Conservation (phyloP, 1,284 basidiomycete genomes). For the Prillingera fragicola region DNA sequence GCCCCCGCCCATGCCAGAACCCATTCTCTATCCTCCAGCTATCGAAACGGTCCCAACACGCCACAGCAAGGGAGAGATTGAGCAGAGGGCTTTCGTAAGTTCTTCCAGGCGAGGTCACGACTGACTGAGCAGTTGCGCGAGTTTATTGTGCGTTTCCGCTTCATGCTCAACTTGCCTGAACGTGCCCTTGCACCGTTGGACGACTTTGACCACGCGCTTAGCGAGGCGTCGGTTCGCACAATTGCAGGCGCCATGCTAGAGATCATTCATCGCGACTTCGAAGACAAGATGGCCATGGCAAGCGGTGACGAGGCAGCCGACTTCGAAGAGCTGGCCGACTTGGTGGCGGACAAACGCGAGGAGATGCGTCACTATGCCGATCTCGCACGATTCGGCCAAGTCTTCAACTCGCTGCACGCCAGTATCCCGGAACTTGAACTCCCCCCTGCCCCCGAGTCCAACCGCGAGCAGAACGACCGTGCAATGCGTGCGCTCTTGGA, state of each 20-base stretch:
- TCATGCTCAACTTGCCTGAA: slow-evolving; percentile 30
- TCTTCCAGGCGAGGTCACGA: neutral
- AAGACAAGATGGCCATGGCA: slow-evolving; percentile 6
- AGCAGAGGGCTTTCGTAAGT: slow-evolving; percentile 36
- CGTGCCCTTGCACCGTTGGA: slow-evolving; percentile 33
- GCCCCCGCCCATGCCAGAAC: neutral
- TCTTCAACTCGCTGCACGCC: slow-evolving; percentile 23
- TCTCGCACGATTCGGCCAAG: slow-evolving; percentile 32
- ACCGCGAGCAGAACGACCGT: slow-evolving; percentile 17
- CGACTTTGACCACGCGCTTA: slow-evolving; percentile 41
- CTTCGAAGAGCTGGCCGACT: neutral
- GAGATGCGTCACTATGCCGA: slow-evolving; percentile 43
- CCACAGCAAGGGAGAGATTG: slow-evolving; percentile 26
- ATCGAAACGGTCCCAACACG: slow-evolving; percentile 31
- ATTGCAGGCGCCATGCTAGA: slow-evolving; percentile 36
- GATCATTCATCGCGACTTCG: slow-evolving; percentile 24
- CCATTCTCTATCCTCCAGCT: slow-evolving; percentile 22
- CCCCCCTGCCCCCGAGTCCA: slow-evolving; percentile 12
- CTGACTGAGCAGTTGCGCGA: slow-evolving; percentile 32
- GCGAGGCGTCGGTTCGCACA: slow-evolving; percentile 33
- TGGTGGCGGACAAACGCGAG: slow-evolving; percentile 24
- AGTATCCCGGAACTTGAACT: slow-evolving; percentile 20
- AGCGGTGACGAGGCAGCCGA: slow-evolving; percentile 10
- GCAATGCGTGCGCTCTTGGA: slow-evolving; percentile 30
- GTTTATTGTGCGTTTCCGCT: slow-evolving; percentile 34